Percentiles rank a stretch among this genome's conserved stretches.
These are phyloP conservation scores for Penicillium turbatum DNA, from an alignment of 495 filamentous ascomycete species.

Conservation along the genomic window DNA sequence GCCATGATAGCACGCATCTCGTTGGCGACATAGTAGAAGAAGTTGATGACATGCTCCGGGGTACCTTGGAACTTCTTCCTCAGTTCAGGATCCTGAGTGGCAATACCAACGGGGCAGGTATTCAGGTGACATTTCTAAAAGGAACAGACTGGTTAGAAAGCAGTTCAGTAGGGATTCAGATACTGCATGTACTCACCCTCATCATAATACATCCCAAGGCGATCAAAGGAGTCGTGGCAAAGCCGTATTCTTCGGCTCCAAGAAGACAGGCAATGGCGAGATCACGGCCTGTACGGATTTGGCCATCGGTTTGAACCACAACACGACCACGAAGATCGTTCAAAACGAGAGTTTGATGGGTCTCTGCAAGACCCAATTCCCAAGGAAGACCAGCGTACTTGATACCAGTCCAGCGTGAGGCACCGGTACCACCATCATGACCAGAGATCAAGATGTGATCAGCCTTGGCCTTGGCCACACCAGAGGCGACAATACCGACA, in stretches of 20 bases:
- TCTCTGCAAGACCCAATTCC: slow-evolving; percentile 97
- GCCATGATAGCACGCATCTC: slow-evolving; percentile 99
- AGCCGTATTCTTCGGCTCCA: slow-evolving; percentile 96
- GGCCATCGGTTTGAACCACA: slow-evolving; percentile 96
- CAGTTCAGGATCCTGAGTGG: slow-evolving; percentile 92
- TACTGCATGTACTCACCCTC: slow-evolving; percentile 46
- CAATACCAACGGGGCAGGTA: slow-evolving; percentile 95
- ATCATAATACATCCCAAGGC: slow-evolving; percentile 98
- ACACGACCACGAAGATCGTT: slow-evolving; percentile 97
- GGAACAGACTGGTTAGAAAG: background rate
- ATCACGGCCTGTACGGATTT: slow-evolving; percentile 90
- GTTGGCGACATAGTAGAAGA: slow-evolving; percentile 99
- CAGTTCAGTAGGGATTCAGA: background rate
- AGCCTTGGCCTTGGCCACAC: slow-evolving; percentile 97
- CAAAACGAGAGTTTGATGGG: slow-evolving; percentile 96
- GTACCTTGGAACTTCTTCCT: slow-evolving; percentile 93
- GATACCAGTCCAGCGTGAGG: slow-evolving; percentile 98
- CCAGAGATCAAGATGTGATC: slow-evolving; percentile 98
- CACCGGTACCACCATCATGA: slow-evolving; percentile 97
- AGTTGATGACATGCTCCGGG: slow-evolving; percentile 98
- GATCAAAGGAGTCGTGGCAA: slow-evolving; percentile 95
- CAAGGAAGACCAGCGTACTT: slow-evolving; percentile 98
- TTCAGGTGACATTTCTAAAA: slow-evolving; percentile 54
- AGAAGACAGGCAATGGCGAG: slow-evolving; percentile 95
- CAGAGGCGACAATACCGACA: slow-evolving; percentile 96